Base-by-base conservation (phyloP, 1,139 yeast species). In the Candida sojae region DNA sequence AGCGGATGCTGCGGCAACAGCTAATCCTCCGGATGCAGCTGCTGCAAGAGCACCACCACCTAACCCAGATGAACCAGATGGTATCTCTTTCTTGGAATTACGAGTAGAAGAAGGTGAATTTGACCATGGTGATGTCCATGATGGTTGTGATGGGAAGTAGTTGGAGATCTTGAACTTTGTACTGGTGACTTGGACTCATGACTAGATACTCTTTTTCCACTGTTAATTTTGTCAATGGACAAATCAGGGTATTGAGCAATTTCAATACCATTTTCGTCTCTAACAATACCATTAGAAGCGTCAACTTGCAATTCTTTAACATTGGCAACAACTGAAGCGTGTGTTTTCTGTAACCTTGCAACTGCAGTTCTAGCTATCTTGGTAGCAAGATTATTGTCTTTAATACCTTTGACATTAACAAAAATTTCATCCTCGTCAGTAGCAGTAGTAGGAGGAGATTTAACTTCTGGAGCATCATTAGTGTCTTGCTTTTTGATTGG, bases 371-470 rank as follows among this genome's bases (percentile, higher is more conserved):
- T 57, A n/a, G 75, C 75, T 48, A 70, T 57, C 12, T 44, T 46
- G 8, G 66, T 61, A 1, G 76, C 75, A 33, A 63, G 60, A 0
- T 49, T 43, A 39, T 61, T 63, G 49, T 63, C 66, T 33, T 56
- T 57, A 37, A 63, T 63, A n/a, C 73, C 73, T 51, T 61, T 62
- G 21, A 71, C 69, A 33, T 64, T 62, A 5, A 66, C 71, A 42
- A 61, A 57, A 12, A 61, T 58, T 25, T 59, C 60, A 36, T 52
- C 52, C 29, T 46, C 51, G 31, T 45, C 44, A 7, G 28, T 28
- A n/a, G 39, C 39, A 31, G 21, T 43, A 3, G 43, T 17, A 12
- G 29, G 29, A 26, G 29, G 9, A 26, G 29, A 6, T 8, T 6
- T 6, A 26, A 8, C 39, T 30, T 17, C 44, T 8, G 43, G 25